Conservation (phyloP, 805 yeast genomes). For the Myxozyma mucilagina region DNA sequence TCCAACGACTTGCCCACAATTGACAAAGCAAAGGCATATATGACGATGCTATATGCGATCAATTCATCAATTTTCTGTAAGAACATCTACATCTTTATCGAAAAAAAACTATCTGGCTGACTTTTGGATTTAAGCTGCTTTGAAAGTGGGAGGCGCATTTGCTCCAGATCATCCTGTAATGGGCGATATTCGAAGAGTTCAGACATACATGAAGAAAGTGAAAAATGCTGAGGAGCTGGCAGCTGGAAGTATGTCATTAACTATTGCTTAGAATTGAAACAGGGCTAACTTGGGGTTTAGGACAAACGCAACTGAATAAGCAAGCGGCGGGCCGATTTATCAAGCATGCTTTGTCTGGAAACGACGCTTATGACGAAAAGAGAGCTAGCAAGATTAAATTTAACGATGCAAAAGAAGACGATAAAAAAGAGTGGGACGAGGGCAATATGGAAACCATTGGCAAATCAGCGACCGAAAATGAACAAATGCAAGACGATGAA, state of each 20-base stretch:
- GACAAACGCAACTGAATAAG: conserved; percentile 19
- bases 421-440: background rate
- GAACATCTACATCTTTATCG: background rate
- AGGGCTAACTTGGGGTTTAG: background rate
- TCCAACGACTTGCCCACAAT: conserved; percentile 7
- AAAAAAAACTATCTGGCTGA: background rate
- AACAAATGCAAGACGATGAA: too few relatives aligned
- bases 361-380: conserved; percentile 16
- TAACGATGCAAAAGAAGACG: background rate
- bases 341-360: conserved; percentile 27
- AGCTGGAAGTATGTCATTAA: conserved; percentile 21
- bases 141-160: conserved; percentile 14
- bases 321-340: conserved; percentile 27
- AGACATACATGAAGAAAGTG: conserved; percentile 24
- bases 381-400: too few relatives aligned
- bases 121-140: conserved; percentile 22
- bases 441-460: background rate
- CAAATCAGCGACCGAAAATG: too few relatives aligned
- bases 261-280: too few relatives aligned
- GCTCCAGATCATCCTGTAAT: conserved; percentile 19
- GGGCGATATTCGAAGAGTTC: conserved; percentile 25
- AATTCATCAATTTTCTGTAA: conserved; percentile 24
- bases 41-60: conserved; percentile 19
- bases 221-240: conserved; percentile 27
- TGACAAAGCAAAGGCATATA: conserved; percentile 24